Percentiles rank a stretch among this genome's conserved stretches.
phyloP scores from a whole-genome alignment of 2,329 filamentous ascomycete species.

The Hymenoscyphus infarciens region DNA sequence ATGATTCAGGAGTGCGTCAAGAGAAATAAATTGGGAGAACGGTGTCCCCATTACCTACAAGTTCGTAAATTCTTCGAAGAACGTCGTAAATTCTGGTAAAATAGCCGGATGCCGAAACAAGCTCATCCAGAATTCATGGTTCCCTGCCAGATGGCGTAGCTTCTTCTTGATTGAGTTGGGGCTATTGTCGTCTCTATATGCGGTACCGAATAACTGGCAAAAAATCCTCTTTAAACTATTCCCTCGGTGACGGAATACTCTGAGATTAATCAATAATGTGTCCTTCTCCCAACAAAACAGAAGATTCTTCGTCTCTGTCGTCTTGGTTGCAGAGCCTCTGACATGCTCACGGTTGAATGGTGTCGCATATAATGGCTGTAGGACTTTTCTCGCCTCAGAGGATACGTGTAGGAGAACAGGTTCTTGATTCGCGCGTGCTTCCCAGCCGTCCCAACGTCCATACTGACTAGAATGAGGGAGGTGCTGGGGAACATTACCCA shows the following conservation, averaged over 20 bases:
- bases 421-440: background rate
- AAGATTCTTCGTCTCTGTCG: background rate
- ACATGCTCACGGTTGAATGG: background rate
- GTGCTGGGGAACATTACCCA: background rate
- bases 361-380: background rate
- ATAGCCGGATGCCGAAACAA: background rate
- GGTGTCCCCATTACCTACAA: background rate
- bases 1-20: too few relatives aligned
- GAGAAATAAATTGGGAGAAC: too few relatives aligned
- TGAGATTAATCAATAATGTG: background rate
- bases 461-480: background rate
- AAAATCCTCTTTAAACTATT: background rate
- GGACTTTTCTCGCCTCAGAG: background rate
- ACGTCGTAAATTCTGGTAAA: background rate
- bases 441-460: background rate
- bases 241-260: background rate
- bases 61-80: background rate
- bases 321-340: background rate
- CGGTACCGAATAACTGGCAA: background rate
- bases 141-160: background rate
- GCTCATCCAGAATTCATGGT: background rate
- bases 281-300: background rate
- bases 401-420: background rate
- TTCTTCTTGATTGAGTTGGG: background rate
- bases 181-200: background rate